Percentiles rank a stretch among this genome's conserved stretches.
Evolutionary conservation across 2,329 filamentous ascomycete species (phyloP).

Genomic region (Aspergillus melleus): DNA sequence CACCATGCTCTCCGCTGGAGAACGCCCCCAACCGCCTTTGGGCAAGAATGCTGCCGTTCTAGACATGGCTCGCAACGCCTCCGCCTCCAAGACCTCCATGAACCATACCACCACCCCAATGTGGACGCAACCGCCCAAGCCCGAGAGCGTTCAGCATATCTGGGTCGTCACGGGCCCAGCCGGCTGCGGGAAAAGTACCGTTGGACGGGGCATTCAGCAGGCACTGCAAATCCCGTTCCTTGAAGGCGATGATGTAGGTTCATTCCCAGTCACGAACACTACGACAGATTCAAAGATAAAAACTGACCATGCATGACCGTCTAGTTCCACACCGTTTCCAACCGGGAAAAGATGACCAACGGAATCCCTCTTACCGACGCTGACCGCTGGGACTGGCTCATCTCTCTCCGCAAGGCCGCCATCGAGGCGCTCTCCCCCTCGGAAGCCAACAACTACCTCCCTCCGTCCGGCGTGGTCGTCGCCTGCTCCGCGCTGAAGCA

Average conservation of each 20-base stretch:
- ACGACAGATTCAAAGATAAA: not conserved
- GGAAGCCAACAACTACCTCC: slow-evolving; percentile 42
- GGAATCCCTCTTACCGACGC: slow-evolving; percentile 84
- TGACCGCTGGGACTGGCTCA: slow-evolving; percentile 98
- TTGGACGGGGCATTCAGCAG: slow-evolving; percentile 65
- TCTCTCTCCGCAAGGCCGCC: slow-evolving; percentile 66
- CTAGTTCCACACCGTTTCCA: slow-evolving; percentile 59
- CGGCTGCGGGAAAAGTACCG: slow-evolving; percentile 76
- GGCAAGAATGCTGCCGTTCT: slow-evolving; percentile 23
- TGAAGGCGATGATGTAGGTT: slow-evolving; percentile 73
- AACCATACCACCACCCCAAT: slow-evolving; percentile 18
- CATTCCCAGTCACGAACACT: not conserved
- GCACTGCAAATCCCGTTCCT: slow-evolving; percentile 68
- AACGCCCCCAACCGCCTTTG: slow-evolving; percentile 31
- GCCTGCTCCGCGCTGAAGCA: slow-evolving; percentile 96
- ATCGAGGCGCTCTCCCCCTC: slow-evolving; percentile 51
- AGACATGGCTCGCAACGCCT: slow-evolving; percentile 20
- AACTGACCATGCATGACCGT: slow-evolving; percentile 13
- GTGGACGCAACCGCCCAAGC: slow-evolving; percentile 14
- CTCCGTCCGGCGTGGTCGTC: slow-evolving; percentile 77
- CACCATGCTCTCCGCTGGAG: slow-evolving; percentile 45
- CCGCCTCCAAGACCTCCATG: slow-evolving; percentile 20
- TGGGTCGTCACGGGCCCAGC: slow-evolving; percentile 80
- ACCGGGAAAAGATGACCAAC: slow-evolving; percentile 86
- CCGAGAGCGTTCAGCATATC: slow-evolving; percentile 60